Evolutionary conservation across 805 yeast genomes (phyloP), one percentile per base, ranked within the genome.

Genomic region (Scheffersomyces lignosus): DNA sequence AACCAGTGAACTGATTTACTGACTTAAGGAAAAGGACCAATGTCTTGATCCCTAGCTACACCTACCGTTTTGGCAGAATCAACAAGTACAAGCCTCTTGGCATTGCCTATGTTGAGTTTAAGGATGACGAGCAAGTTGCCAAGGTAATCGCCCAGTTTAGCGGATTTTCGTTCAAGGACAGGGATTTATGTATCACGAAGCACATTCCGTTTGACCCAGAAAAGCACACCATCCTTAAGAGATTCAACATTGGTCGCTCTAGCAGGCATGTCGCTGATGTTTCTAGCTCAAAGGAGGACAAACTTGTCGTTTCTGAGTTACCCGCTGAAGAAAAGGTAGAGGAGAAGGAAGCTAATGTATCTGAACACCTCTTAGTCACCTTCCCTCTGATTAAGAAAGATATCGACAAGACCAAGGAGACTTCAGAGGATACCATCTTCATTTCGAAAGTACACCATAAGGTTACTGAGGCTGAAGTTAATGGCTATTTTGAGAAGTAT

Each of bases 21-120:
- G n/a, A n/a, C n/a, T n/a, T n/a, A n/a, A n/a, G n/a, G n/a, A n/a
- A n/a, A n/a, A 49, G 51, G 30, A 6, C 64, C 65, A 52, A 48
- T 16, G 75, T 78, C 3, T 58, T 79, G 44, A 70, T 80, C 34
- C 85, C 84, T 18, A 71, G 74, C 40, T 75, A 73, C 44, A 73
- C 79, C 2, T 65, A 76, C 13, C 64, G 75, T 23, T 75, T 76
- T 9, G 60, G 68, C 38, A 63, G 73, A 29, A 51, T 51, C 5
- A 53, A 51, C 27, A 64, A 62, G 33, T 70, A 66, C 31, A 67
- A 59, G 43, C 76, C 80, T 2, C 58, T 78, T 45, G 91, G 93
- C 3, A 73, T 78, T 32, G 73, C 64, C 1, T 66, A 64, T 37
- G 70, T 63, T n/a, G 68, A 59, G 34, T 62, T 66, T 39, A 53